Evolutionary conservation across 2,329 filamentous ascomycete species (phyloP).

Genomic region (Aspergillus chevalieri): DNA sequence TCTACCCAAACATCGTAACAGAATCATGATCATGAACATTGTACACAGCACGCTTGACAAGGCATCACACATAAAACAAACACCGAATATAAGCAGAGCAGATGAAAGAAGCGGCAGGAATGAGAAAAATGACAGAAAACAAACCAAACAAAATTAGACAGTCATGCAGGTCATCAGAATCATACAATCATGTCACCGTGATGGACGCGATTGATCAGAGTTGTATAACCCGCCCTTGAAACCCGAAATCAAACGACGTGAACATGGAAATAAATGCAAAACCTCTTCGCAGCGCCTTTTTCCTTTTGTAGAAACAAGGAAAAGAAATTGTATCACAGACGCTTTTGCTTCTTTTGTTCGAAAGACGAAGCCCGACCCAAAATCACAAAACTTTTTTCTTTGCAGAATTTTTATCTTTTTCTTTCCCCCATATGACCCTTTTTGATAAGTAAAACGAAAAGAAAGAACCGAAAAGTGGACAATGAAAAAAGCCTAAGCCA

Average conservation of each 20-base stretch:
- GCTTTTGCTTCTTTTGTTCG: conserved; percentile 3
- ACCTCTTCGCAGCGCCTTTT: conserved; percentile 10
- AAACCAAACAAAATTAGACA: conserved; percentile 6
- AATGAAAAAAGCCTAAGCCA: not conserved
- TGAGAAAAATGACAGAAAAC: conserved; percentile 10
- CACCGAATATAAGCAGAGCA: conserved; percentile 2
- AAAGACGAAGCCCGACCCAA: not conserved
- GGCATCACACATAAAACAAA: not conserved
- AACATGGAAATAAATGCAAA: conserved; percentile 2
- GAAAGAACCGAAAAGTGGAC: not conserved
- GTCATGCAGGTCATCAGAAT: conserved; percentile 30
- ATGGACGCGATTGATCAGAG: conserved; percentile 9
- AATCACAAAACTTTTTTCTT: not conserved
- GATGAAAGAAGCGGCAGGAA: not conserved
- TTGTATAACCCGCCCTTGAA: conserved; percentile 10
- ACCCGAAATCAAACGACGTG: conserved; percentile 7
- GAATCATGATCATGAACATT: not conserved
- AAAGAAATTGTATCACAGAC: conserved; percentile 1
- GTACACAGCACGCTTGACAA: not conserved
- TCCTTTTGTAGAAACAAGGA: conserved; percentile 5
- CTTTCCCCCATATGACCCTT: not conserved
- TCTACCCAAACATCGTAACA: not conserved
- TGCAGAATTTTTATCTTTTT: not conserved
- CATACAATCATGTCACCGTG: conserved; percentile 30
- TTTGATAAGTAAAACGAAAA: not conserved